Percentiles rank a stretch among this genome's conserved stretches.
Conservation (phyloP, 2,329 filamentous ascomycete genomes). For the Coniochaeta pulveracea region DNA sequence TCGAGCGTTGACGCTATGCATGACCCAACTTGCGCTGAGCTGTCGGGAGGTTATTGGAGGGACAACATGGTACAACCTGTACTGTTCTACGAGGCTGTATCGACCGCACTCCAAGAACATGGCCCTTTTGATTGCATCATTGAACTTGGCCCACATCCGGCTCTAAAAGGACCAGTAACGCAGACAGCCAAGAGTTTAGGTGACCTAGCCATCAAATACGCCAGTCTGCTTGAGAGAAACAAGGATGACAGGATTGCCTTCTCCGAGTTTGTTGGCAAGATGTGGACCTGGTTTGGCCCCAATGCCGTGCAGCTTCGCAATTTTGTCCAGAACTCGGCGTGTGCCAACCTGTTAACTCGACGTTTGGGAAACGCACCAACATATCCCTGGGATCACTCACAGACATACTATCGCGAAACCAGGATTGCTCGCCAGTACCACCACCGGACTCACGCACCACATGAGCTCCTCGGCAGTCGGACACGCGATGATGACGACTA, state of each 20-base stretch:
- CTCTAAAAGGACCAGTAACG: conserved; percentile 26
- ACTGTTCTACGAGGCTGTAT: conserved; percentile 28
- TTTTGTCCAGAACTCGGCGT: conserved; percentile 14
- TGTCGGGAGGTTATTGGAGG: conserved; percentile 26
- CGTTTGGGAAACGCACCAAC: conserved; percentile 20
- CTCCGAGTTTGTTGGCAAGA: conserved; percentile 20
- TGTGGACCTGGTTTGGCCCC: conserved; percentile 19
- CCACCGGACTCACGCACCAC: conserved; percentile 19
- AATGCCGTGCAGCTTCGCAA: conserved; percentile 10
- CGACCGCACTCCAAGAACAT: conserved; percentile 11
- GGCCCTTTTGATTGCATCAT: conserved; percentile 23
- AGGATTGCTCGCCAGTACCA: conserved; percentile 26
- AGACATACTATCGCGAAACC: conserved; percentile 29
- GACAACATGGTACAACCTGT: conserved; percentile 33
- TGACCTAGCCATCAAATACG: conserved; percentile 16
- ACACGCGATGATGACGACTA: conserved; percentile 23
- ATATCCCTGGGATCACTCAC: conserved; percentile 37
- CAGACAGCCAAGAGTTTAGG: conserved; percentile 19
- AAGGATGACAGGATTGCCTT: conserved; percentile 18
- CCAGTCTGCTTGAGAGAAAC: conserved; percentile 18
- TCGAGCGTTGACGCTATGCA: conserved; percentile 23
- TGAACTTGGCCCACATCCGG: conserved; percentile 33
- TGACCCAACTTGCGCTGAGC: conserved; percentile 6
- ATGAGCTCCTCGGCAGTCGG: conserved; percentile 26
- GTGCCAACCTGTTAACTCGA: conserved; percentile 9